A percentile compares a stretch with the other conserved stretches of the same genome.
Conservation (phyloP, 75 land plant species). For the Picea glauca region DNA sequence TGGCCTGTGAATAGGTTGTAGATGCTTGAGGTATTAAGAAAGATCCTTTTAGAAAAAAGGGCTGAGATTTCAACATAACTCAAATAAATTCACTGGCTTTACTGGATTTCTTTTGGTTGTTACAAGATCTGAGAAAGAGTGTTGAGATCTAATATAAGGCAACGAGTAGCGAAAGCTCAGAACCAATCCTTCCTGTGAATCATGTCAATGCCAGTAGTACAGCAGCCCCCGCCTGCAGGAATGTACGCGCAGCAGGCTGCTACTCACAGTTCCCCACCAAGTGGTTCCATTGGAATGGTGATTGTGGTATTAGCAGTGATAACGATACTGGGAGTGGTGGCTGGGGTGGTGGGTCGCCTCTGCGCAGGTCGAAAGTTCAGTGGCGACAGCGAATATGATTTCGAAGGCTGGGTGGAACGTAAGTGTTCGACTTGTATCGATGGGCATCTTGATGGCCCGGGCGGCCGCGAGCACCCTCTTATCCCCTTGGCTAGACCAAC, state of each 20-base stretch:
- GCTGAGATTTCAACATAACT: too few species aligned
- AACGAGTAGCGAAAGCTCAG: too few species aligned
- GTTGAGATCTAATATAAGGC: too few species aligned
- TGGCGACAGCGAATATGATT: slow-evolving; percentile 37
- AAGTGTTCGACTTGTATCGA: slow-evolving; percentile 57
- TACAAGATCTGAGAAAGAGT: too few species aligned
- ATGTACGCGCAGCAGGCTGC: slow-evolving; percentile 11
- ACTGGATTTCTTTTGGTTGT: too few species aligned
- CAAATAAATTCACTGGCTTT: too few species aligned
- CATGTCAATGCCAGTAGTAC: neutral
- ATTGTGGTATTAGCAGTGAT: slow-evolving; percentile 48
- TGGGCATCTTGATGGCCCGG: slow-evolving; percentile 21
- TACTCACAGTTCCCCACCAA: slow-evolving; percentile 3
- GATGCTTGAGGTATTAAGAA: too few species aligned
- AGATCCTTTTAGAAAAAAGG: too few species aligned
- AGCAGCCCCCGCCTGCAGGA: slow-evolving; percentile 3
- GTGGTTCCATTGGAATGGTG: slow-evolving; percentile 37
- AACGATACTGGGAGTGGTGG: slow-evolving; percentile 36
- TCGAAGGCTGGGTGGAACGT: slow-evolving; percentile 49
- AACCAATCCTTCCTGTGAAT: too few species aligned
- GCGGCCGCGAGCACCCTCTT: slow-evolving; percentile 4
- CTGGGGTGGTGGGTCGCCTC: slow-evolving; percentile 41
- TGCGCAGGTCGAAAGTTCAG: slow-evolving; percentile 40
- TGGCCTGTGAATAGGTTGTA: too few species aligned
- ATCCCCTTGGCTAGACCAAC: neutral